Evolutionary conservation across 768 basidiomycete species (phyloP), one percentile per base, ranked within the genome.

Genomic region (Lactarius sanguifluus): DNA sequence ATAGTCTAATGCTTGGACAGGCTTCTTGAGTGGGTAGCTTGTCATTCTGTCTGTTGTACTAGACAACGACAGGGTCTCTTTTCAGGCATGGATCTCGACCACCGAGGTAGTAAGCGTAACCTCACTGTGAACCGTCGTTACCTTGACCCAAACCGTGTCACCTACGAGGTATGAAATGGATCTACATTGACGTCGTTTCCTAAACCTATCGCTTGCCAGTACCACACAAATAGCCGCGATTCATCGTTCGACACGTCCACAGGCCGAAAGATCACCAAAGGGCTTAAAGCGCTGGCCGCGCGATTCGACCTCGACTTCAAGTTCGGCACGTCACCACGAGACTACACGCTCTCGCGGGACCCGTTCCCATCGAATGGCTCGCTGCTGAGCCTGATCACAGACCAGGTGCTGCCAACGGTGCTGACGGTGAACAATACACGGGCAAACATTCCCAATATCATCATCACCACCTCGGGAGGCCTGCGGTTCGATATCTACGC

Each of bases 81-180:
- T 38, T 12, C 70, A 85, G 84, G 81, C 59, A 82, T 81, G 1
- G 81, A 88, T 55, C 76, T 86, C 36, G 79, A 80, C 50, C 70
- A 78, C 30, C 74, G 72, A 59, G 74, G 75, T n/a, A 77, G 77
- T 52, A 76, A 73, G 56, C 75, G 81, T 67, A 83, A 87, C 71
- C 76, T 91, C 59, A 81, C 82, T 0, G 89, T 92, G 74, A 82
- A 80, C 38, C 81, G 92, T 34, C 81, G 91, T 34, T 94, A 94
- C 73, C 78, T 94, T 18, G 91, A 94, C 71, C 84, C 89, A 52
- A 94, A 94, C 73, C 85, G 88, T 30, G 84, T 89, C 34, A 89
- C 88, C 13, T 92, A 86, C 64, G 84, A 92, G 77, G 85, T 89
- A 71, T n/a, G 73, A 5, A 25, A 25, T 20, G 8, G 38, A 8